Conservation (phyloP, 805 yeast genomes). For the Candida sithepensis region DNA sequence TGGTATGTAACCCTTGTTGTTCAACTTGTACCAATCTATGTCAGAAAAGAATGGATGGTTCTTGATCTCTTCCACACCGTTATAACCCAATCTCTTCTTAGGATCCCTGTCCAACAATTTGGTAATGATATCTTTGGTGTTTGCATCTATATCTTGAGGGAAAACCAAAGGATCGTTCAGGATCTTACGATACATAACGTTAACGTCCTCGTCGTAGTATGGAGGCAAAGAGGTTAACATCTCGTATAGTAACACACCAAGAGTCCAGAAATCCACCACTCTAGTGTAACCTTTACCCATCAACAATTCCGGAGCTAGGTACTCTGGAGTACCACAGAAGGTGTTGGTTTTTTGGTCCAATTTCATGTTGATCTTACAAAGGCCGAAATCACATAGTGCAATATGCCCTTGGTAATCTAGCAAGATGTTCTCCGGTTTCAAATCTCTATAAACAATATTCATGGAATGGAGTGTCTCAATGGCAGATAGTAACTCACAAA, state of each 20-base stretch:
- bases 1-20: conserved; percentile 85
- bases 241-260: conserved; percentile 89
- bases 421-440: conserved; percentile 93
- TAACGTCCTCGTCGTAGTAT: conserved; percentile 90
- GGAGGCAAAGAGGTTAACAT: conserved; percentile 98
- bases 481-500: conserved; percentile 91
- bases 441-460: conserved; percentile 91
- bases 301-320: conserved; percentile 90
- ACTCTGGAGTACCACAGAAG: conserved; percentile 98
- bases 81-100: conserved; percentile 64
- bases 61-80: conserved; percentile 83
- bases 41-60: conserved; percentile 82
- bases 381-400: conserved; percentile 95
- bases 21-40: conserved; percentile 83
- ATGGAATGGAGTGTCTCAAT: conserved; percentile 86
- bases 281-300: conserved; percentile 93
- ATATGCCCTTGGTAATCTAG: conserved; percentile 97
- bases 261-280: conserved; percentile 98
- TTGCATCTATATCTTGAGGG: conserved; percentile 82
- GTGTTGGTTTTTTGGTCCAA: conserved; percentile 82
- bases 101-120: conserved; percentile 86
- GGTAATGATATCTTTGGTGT: conserved; percentile 75
- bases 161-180: conserved; percentile 83
- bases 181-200: conserved; percentile 91
- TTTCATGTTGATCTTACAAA: conserved; percentile 93